These are phyloP conservation scores for Primulina huaijiensis DNA, from an alignment of 257 asterid genomes.

Conservation along the genomic window DNA sequence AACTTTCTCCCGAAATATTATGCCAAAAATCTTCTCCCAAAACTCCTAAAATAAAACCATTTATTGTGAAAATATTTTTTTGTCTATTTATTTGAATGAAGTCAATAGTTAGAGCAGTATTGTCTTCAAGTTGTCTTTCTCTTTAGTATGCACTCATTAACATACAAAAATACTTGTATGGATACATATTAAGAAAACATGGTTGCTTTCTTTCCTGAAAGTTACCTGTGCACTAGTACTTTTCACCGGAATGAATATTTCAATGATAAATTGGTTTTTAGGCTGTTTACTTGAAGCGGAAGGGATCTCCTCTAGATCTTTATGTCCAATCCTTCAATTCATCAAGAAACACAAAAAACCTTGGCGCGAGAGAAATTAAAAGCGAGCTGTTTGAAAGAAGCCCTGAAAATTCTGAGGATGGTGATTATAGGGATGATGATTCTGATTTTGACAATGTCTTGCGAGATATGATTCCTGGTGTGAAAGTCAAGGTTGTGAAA, in stretches of 20 bases:
- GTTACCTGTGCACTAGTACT: conserved; percentile 15
- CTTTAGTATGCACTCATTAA: not conserved
- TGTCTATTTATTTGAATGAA: not conserved
- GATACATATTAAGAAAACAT: not conserved
- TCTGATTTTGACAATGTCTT: conserved; percentile 62
- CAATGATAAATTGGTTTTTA: conserved; percentile 31
- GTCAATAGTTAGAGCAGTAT: not conserved
- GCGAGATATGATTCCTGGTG: conserved; percentile 90
- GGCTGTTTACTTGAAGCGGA: conserved; percentile 89
- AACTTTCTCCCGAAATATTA: not conserved
- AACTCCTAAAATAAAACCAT: not conserved
- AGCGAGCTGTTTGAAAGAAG: conserved; percentile 53
- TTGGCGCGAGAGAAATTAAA: conserved; percentile 56
- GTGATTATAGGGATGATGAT: conserved; percentile 73
- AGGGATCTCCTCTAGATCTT: conserved; percentile 46
- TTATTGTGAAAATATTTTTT: not conserved
- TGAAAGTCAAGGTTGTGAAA: conserved; percentile 83
- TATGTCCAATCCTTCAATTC: conserved; percentile 51
- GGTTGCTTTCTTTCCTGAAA: conserved; percentile 15
- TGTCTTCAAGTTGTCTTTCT: not conserved
- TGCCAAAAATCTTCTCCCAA: not conserved
- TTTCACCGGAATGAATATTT: conserved; percentile 21
- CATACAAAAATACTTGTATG: not conserved
- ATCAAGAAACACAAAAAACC: conserved; percentile 42
- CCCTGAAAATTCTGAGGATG: conserved; percentile 60